Base-by-base conservation (phyloP, 2,329 filamentous ascomycete species). In the Botrytis squamosa region DNA sequence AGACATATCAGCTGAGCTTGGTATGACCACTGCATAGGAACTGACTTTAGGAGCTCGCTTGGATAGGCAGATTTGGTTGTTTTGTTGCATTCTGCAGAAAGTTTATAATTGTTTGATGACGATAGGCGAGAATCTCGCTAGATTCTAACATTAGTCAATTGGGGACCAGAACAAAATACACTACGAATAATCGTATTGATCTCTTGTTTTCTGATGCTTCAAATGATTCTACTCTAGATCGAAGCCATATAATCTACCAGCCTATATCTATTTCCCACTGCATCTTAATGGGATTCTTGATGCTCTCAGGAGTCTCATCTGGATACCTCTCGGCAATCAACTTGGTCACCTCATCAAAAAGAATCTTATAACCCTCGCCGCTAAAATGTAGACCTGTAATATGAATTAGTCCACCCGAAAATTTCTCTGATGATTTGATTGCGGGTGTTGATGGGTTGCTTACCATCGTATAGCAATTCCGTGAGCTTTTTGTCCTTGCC, bases 231-330 rank as follows among this genome's bases (percentile, higher is more conserved):
- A 40, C 12, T 3, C 8, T 40, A 2, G 2, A 2, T 14, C 4
- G 20, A 20, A 20, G 10, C 14, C 12, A 4, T 29, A 22, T 29
- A 8, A 60, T 59, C n/a, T 59, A 72, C 70, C 62, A 40, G 6
- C 62, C 70, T 22, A 67, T 29, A 46, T 72, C 62, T 44, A 36
- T 72, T 33, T 72, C 70, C 70, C 70, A 72, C 33, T 72, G 46
- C 40, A 40, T 49, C 29, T 60, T 60, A 14, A 72, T 7, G 36
- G 42, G 38, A 49, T 59, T 18, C 36, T 38, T 38, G 18, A 59
- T 16, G 22, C 68, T 67, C 7, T 72, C 70, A 9, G 70, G 70
- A 38, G 63, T 40, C 22, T 72, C 49, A 67, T 68, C 62, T 36
- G 70, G 70, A 33, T 44, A 67, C n/a, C 33, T 38, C 3, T 59